Evolutionary conservation across 106 monocot genomes (phyloP), one percentile per base, ranked within the genome.

Genomic region (Ottelia alismoides): DNA sequence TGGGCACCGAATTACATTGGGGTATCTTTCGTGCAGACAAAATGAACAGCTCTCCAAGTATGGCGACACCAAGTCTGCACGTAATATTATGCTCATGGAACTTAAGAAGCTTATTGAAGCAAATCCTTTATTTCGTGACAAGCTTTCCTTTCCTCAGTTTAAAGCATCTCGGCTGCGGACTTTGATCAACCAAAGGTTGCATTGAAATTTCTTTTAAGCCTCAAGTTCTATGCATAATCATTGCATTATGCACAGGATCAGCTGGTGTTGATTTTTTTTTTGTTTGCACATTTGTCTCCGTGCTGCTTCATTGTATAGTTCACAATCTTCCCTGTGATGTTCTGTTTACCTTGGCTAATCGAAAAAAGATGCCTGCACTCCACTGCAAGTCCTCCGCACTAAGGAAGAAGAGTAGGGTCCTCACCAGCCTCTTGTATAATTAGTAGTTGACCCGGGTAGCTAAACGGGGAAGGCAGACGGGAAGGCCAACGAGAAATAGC

Each of bases 31-130:
- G 14, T 74, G 31, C 68, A 92, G 92, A 75, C 92, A 87, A 60
- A 93, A 93, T 65, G 92, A 93, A 59, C 92, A 93, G 49, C 74
- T 93, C 49, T 93, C 92, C 0, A 93, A 87, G 56, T 93, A 93
- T 59, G 92, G 92, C 6, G 92, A 93, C 25, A 88, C 93, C 57
- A 88, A 94, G 47, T 88, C 93, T 0, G 84, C 88, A 11, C 74
- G 88, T 25, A 88, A 69, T 74, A 94, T 94, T 53, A 88, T 88
- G 88, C 76, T 94, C 11, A 45, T 84, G 67, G 88, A 88, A 63
- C 76, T 88, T 44, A 88, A 88, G 45, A 88, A 94, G 55, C 78
- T 88, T 7, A 84, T 94, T 52, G 88, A 94, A 65, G 88, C 88
- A 16, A 88, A 88, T 50, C 93, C 88, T 19, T 53, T 81, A 30